These are phyloP conservation scores for Trypethelium eluteriae DNA, from an alignment of 495 filamentous ascomycete genomes.

Conservation along the genomic window DNA sequence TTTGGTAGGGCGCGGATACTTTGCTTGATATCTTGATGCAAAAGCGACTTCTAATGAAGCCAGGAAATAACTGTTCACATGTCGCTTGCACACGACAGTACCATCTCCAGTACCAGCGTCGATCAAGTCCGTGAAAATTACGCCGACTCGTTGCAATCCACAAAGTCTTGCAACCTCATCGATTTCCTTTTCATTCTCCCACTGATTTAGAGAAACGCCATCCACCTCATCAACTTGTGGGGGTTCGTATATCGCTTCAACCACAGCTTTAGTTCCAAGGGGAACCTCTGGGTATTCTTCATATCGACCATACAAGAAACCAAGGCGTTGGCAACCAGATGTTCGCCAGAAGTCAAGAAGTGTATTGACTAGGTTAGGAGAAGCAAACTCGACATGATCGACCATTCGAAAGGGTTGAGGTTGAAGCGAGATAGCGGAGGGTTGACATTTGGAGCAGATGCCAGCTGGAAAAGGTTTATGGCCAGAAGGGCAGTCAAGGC, in stretches of 20 bases:
- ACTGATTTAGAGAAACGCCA: slow-evolving; percentile 77
- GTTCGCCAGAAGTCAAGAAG: slow-evolving; percentile 86
- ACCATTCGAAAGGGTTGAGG: slow-evolving; percentile 96
- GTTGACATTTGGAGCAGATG: slow-evolving; percentile 99
- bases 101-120: slow-evolving; percentile 76
- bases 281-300: slow-evolving; percentile 89
- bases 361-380: slow-evolving; percentile 70
- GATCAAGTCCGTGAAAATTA: slow-evolving; percentile 90
- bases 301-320: slow-evolving; percentile 86
- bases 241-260: slow-evolving; percentile 96
- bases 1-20: slow-evolving; percentile 83
- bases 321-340: slow-evolving; percentile 70
- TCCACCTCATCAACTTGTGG: slow-evolving; percentile 89
- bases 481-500: slow-evolving; percentile 79
- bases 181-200: slow-evolving; percentile 78
- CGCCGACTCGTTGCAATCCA: slow-evolving; percentile 81
- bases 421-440: slow-evolving; percentile 91
- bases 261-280: slow-evolving; percentile 88
- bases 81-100: slow-evolving; percentile 85
- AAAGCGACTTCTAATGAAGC: slow-evolving; percentile 89
- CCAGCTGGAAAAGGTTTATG: slow-evolving; percentile 91
- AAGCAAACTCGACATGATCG: slow-evolving; percentile 93
- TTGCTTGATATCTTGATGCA: slow-evolving; percentile 76
- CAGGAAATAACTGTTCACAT: slow-evolving; percentile 90
- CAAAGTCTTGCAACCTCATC: slow-evolving; percentile 76